Base-by-base conservation (phyloP, 1,284 basidiomycete species). In the Pascua guehoae region DNA sequence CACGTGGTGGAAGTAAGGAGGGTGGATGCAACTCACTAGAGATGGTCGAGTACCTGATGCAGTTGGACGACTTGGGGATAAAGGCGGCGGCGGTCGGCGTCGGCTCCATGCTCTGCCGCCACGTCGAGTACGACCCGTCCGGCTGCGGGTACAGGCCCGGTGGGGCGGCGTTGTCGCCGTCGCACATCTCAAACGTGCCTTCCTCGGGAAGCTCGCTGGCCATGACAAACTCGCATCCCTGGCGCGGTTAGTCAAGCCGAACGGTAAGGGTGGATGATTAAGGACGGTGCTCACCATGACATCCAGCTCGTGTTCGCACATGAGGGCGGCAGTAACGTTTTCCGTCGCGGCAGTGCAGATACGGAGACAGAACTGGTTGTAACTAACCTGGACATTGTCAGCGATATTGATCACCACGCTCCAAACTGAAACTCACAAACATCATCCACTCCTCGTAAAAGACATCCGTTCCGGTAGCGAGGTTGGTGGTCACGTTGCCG, bases 391-490 rank as follows among this genome's bases (percentile, higher is more conserved):
- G 24, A 32, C 24, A 32, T 32, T 32, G 24, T 32, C 24, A 32
- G 24, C 24, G 24, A 32, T 32, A 7, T 32, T 32, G 4, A 32
- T 32, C 24, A 32, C 24, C 24, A 32, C 24, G 7, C 24, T 3
- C 24, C 24, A 32, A 32, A 32, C 24, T 32, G 24, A 32, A 32
- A 32, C 24, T 32, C 24, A 32, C 24, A 67, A 72, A 77, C 68
- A 67, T 71, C 73, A 75, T 80, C 80, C 80, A 81, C 65, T 81
- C 79, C 66, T 81, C 70, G 75, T 82, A 82, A 57, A 73, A 51
- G 38, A 49, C 49, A 37, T 49, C 43, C 12, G 42, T 41, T 47
- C 56, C 59, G 12, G 49, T 55, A 14, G 51, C 49, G 44, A 47
- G 40, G 50, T 54, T 55, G 56, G 79, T 77, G 44, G 81, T 81